Evolutionary conservation across 306 rosid species (phyloP), one percentile per base, ranked within the genome.

Genomic region (Prunus armeniaca): DNA sequence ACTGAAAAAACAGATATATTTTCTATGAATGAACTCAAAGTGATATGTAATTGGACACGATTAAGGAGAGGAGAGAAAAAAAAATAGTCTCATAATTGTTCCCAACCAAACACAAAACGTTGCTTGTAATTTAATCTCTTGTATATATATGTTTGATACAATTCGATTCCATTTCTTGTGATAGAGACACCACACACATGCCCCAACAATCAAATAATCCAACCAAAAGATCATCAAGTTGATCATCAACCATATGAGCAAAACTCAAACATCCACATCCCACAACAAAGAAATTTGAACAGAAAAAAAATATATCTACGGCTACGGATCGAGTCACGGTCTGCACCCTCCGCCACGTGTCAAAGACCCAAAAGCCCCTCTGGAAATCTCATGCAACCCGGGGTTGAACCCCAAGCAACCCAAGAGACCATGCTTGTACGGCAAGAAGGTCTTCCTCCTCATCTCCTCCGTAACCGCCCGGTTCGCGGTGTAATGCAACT

Each of bases 391-490:
- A 56, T 86, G 84, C 77, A 88, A 45, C 17, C 80, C 85, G n/a
- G 86, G 81, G 78, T 87, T 92, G 81, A 94, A 92, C 5, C 96
- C 90, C 78, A 92, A 64, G 79, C 98, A 94, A 0, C 98, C 98
- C 67, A 90, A 77, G 41, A 92, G 82, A 1, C 97, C 98, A 49
- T 90, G 96, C 61, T 90, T 94, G 73, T 94, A 94, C 9, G 98
- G 98, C 89, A 94, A 83, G 71, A 86, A 60, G 5, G 98, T 94
- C 83, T 90, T 94, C 89, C 76, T 94, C 89, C 79, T 94, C 95
- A 92, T 71, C 84, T 92, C 96, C 79, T 85, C 96, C 41, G 98
- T 86, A 25, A 88, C 97, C 1, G 98, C 97, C 78, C 98, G 88
- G 89, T 94, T 94, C 84, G 77, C 68, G 1, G 89, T 94, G 76